Evolutionary conservation across 176 grass and related monocot genomes (phyloP).

Genomic region (Panicum miliaceum): DNA sequence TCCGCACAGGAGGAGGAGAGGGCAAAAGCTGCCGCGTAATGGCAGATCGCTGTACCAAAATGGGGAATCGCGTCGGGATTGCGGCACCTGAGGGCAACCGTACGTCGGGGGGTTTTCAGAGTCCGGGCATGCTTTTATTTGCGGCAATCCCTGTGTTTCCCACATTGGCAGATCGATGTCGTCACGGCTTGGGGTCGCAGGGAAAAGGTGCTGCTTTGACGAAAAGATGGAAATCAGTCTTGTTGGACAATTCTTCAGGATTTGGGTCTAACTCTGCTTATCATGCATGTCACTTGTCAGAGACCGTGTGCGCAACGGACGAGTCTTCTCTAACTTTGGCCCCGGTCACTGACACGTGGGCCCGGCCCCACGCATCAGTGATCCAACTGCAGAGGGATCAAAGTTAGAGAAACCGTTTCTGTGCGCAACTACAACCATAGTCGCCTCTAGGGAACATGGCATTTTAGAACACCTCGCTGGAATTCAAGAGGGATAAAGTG

Average conservation of each 20-base stretch:
- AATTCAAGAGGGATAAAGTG: constrained; percentile 22
- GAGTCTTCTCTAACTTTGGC: no score
- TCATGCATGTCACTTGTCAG: no score
- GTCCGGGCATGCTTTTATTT: not conserved
- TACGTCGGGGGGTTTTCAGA: not conserved
- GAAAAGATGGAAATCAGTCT: not conserved
- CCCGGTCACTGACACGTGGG: no score
- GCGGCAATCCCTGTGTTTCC: constrained; percentile 10
- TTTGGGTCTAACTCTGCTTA: not conserved
- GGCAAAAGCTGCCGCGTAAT: constrained; percentile 30
- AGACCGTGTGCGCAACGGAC: no score
- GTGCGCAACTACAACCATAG: not conserved
- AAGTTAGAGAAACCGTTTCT: no score
- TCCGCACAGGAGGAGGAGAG: not conserved
- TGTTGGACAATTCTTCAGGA: not conserved
- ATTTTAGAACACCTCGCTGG: constrained; percentile 27
- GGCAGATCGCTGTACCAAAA: constrained; percentile 23
- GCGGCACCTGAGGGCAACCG: constrained; percentile 12
- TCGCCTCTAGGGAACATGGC: constrained; percentile 1
- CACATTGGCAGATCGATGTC: not conserved
- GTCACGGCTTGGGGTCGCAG: no score
- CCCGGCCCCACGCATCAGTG: no score
- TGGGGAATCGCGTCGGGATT: constrained; percentile 31
- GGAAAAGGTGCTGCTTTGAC: not conserved
- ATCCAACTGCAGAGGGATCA: no score